Conservation (phyloP, 116 monocot genomes). For the Cymodocea nodosa region DNA sequence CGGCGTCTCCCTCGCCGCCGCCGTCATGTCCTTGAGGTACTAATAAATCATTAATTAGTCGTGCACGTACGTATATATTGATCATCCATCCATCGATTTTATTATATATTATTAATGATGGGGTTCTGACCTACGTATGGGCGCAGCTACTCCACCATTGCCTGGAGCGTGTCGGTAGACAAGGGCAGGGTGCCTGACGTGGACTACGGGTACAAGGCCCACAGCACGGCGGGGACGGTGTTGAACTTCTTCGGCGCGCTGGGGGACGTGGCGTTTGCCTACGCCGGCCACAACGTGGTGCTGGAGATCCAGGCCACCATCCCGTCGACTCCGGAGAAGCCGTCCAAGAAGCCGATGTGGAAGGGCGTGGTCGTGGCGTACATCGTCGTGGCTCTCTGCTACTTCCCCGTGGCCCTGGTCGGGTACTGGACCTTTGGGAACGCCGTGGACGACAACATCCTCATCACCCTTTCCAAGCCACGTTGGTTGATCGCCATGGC, state of each 20-base stretch:
- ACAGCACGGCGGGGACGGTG: neutral
- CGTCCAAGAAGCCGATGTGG: conserved; percentile 94
- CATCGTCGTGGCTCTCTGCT: conserved; percentile 9
- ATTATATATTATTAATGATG: too few relatives aligned
- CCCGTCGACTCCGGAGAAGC: conserved; percentile 79
- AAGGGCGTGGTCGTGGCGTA: conserved; percentile 34
- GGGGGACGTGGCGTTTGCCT: conserved; percentile 85
- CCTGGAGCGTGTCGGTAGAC: conserved; percentile 17
- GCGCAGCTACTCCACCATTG: conserved; percentile 20
- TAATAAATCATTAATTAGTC: too few relatives aligned
- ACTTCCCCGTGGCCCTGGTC: conserved; percentile 74
- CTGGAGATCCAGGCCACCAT: conserved; percentile 97
- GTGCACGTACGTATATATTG: too few relatives aligned
- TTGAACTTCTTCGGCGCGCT: conserved; percentile 62
- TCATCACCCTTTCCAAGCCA: conserved; percentile 6
- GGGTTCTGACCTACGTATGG: too few relatives aligned
- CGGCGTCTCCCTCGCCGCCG: conserved; percentile 77
- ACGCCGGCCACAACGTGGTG: conserved; percentile 91
- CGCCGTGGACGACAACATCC: conserved; percentile 5
- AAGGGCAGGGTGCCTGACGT: conserved; percentile 9
- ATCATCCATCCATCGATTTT: too few relatives aligned
- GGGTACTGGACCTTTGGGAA: conserved; percentile 12
- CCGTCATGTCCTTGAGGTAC: conserved; percentile 88
- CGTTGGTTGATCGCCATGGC: conserved; percentile 9
- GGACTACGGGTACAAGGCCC: conserved; percentile 11